Base-by-base conservation (phyloP, 1,139 yeast species). In the Pichia sp. region DNA sequence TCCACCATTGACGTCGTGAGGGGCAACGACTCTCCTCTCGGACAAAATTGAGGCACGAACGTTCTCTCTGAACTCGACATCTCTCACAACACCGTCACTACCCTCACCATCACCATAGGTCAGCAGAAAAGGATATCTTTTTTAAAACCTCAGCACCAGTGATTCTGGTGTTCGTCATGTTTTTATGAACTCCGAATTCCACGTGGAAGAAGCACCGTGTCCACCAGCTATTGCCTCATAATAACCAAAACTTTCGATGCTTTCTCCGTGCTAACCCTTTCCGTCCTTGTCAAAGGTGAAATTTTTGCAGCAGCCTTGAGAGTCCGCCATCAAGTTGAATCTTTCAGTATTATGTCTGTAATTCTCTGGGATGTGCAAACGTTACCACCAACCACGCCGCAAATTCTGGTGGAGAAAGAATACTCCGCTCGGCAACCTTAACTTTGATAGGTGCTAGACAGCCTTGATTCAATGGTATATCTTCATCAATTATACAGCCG, bases 351-450 rank as follows among this genome's bases (percentile, higher is more conserved):
- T 8, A 68, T 66, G 61, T 74, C 78, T 0, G 79, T 75, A 52
- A 75, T 66, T 63, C 79, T 70, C 61, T 76, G 80, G 5, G 79
- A 73, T 0, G 80, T 75, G 69, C 75, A 73, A 54, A 76, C 79
- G 60, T 76, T 76, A 55, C 79, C 80, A 57, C 77, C 79, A 65
- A 74, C 75, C 46, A 75, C 79, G 46, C 80, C 79, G 57, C 77
- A 75, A 48, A 68, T 34, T 69, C 71, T 46, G 72, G 72, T 24
- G 80, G 80, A 43, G 73, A 71, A 33, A 76, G 62, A 45, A 76
- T 59, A 6, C 74, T 67, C 54, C 70, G 67, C 47, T 72, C 71
- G 1, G 79, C 77, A 48, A 76, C 66, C 12, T 67, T 65, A 4
- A 75, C 69, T 24, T 66, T 66, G 55, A 75, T 70, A 14, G 79